Base-by-base conservation (phyloP, 177 flowering plant genomes). In the Tripterygium wilfordii region DNA sequence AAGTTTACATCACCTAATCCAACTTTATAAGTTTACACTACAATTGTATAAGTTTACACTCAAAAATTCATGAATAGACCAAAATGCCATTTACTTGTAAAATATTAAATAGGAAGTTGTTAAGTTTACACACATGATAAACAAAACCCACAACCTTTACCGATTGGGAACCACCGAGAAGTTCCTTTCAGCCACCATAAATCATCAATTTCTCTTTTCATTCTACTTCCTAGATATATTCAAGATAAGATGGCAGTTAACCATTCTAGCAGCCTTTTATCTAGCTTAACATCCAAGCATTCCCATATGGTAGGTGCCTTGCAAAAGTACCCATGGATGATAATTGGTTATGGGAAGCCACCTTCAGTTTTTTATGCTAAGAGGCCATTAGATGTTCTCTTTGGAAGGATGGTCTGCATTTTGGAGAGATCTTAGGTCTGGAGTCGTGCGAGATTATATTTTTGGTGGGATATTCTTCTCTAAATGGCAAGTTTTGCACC, bases 291-390 rank as follows among this genome's bases (percentile, higher is more conserved):
- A 13, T 43, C 60, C 32, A 86, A 78, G 58, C 71, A 78, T 64
- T 58, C 81, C 1, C 64, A 84, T 57, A 36, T 89, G 61, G 56
- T 32, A 22, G 68, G 69, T 56, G 80, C 92, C 25, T 63, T 92
- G 35, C 72, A 72, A 73, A 79, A 74, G 47, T 84, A 78, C 42
- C 97, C 96, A 29, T 92, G 99, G 99, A 80, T 78, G 86, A 77
- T 92, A 77, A 80, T 95, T 47, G 99, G 97, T 7, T 79, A 97
- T 31, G 96, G 97, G 48, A 80, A 54, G 48, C 81, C 84, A 20
- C 99, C 97, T 37, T 38, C 80, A 45, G 82, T 78, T 17, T 63
- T 45, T 54, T 64, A 73, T 58, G 88, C 89, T 40, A 73, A 58
- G 57, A 76, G 66, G 42, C 77, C 71, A 40, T 45, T 41, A 22